A percentile compares a stretch with the other conserved stretches of the same genome.
phyloP scores from a whole-genome alignment of 371 early-diverging fungal species.

The Parasitella parasitica region DNA sequence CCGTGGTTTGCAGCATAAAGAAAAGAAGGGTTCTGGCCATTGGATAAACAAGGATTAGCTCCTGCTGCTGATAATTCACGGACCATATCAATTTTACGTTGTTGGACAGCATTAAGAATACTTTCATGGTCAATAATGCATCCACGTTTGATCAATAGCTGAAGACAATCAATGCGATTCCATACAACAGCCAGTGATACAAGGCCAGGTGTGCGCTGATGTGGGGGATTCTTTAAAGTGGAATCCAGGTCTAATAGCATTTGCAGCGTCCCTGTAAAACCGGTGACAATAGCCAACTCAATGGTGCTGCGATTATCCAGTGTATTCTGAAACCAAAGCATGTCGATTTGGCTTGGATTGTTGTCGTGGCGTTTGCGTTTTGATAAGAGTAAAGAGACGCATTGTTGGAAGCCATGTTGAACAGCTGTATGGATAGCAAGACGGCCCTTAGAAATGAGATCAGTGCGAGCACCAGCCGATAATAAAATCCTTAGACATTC shows the following conservation, averaged over 20 bases:
- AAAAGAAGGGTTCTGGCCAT: slow-evolving; percentile 36
- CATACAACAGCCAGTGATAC: slow-evolving; percentile 27
- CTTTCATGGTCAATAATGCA: slow-evolving; percentile 11
- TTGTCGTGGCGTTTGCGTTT: slow-evolving; percentile 1
- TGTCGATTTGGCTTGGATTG: slow-evolving; percentile 9
- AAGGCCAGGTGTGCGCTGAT: background rate
- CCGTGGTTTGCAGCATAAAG: slow-evolving; percentile 48
- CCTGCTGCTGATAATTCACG: slow-evolving; percentile 24
- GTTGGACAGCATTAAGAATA: slow-evolving; percentile 41
- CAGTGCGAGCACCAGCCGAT: slow-evolving; percentile 27
- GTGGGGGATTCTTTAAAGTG: background rate
- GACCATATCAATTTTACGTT: slow-evolving; percentile 48
- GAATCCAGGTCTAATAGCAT: slow-evolving; percentile 17
- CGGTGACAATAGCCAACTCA: slow-evolving; percentile 32
- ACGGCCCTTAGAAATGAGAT: slow-evolving; percentile 25
- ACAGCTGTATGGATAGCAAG: slow-evolving; percentile 35
- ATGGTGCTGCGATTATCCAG: slow-evolving; percentile 14
- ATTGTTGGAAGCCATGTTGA: slow-evolving; percentile 22
- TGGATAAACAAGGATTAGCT: slow-evolving; percentile 24
- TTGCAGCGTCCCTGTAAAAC: slow-evolving; percentile 21
- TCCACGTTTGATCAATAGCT: slow-evolving; percentile 23
- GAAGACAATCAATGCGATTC: slow-evolving; percentile 39
- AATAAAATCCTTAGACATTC: slow-evolving; percentile 24
- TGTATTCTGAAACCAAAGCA: slow-evolving; percentile 8
- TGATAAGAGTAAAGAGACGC: slow-evolving; percentile 19